Evolutionary conservation across 495 filamentous ascomycete species (phyloP), one percentile per base, ranked within the genome.

Genomic region (Tuber brumale): DNA sequence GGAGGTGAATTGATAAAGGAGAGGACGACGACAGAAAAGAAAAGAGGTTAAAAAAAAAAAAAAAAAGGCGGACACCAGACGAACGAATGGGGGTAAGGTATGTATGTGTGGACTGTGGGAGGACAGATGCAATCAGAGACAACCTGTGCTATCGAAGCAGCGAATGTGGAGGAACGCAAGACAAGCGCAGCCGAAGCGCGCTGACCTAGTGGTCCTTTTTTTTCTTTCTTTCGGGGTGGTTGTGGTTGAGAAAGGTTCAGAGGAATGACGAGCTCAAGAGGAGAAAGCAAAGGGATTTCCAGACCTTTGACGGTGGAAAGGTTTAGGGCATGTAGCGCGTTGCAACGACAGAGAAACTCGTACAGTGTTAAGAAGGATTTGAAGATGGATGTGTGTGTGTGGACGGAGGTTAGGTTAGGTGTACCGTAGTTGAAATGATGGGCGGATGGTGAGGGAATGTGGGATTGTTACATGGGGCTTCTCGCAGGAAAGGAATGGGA

Each of bases 141-240:
- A 66, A 18, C 57, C 14, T 61, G n/a, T 35, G 57, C 18, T 66
- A 35, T 66, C 6, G 27, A 66, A 66, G 57, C 57, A 66, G 57
- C 57, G 57, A 66, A 66, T 66, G 57, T 66, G 27, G 57, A 66
- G 14, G 57, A 35, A 66, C 12, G 57, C 27, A 79, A 42, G 77
- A 79, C 77, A 80, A 80, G 78, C 78, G 78, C 78, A 76, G 73
- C 78, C 78, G 78, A 76, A 75, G 57, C 27, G 78, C 77, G 78
- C 78, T 35, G 44, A 51, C 31, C 57, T 4, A 14, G 57, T 7
- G 31, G 31, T 72, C 27, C 21, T 37, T 37, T 37, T 18, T 66
- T 77, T 75, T 76, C 16, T 77, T 75, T 76, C 23, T 69, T 45
- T 44, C n/a, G 21, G 12, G 31, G 14, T n/a, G 39, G n/a, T 31